Conservation (phyloP, 208 protist species). For the Acanthamoeba lenticulata region DNA sequence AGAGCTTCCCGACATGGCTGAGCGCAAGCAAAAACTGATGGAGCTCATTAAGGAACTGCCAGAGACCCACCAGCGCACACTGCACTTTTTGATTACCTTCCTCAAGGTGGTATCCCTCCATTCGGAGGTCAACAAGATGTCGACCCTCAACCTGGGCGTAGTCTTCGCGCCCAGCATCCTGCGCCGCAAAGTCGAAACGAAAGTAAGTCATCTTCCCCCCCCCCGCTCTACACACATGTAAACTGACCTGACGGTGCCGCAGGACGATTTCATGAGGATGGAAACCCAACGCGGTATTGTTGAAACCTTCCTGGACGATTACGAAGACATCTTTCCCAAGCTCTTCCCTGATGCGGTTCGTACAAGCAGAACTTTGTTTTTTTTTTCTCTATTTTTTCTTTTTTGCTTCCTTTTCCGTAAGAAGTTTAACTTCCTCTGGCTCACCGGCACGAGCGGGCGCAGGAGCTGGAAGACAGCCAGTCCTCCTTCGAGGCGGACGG, state of each 20-base stretch:
- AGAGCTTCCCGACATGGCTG: conserved; percentile 12
- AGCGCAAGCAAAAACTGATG: background rate
- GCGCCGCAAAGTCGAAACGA: conserved; percentile 49
- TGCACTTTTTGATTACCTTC: conserved; percentile 58
- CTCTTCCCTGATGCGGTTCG: background rate
- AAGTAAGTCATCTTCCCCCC: background rate
- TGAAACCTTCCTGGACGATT: conserved; percentile 65
- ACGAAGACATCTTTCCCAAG: conserved; percentile 62
- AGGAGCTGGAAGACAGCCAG: background rate
- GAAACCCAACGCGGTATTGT: conserved; percentile 43
- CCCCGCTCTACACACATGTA: background rate
- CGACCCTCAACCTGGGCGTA: conserved; percentile 43
- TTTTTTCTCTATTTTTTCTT: background rate
- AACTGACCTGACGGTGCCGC: background rate
- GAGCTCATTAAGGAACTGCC: conserved; percentile 57
- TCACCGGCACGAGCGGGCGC: background rate
- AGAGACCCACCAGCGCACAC: background rate
- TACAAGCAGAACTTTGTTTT: background rate
- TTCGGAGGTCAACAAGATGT: conserved; percentile 55
- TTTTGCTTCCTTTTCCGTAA: background rate
- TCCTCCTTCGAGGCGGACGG: background rate
- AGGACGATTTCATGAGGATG: conserved; percentile 66
- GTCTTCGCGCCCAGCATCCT: conserved; percentile 61
- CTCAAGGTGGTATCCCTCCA: conserved; percentile 29
- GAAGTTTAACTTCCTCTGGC: background rate